Evolutionary conservation across 2,329 filamentous ascomycete species (phyloP), one percentile per base, ranked within the genome.

Genomic region (Alternaria postmessia): DNA sequence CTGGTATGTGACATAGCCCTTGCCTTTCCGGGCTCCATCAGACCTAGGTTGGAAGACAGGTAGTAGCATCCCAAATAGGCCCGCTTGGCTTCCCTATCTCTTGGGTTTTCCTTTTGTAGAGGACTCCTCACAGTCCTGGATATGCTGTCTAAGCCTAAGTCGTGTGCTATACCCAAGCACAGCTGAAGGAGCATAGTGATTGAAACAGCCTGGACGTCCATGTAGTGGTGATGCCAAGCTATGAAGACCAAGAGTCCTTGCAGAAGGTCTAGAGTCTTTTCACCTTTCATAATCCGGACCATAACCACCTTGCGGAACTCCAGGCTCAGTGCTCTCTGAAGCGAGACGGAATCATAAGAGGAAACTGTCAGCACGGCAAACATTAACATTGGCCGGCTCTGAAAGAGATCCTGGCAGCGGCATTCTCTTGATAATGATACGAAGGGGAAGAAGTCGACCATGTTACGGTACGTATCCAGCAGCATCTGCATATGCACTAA

Each of bases 181-280:
- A 78, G 62, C 44, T 77, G 75, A 7, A 77, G 63, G 32, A 78
- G 70, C 65, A 76, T 71, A 14, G 72, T 69, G 34, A 77, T 69
- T 1, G 75, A 76, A 30, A 76, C 67, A 7, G 74, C 72, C 32
- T 77, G 69, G 26, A 69, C 54, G 47, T 78, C 74, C 74, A 76
- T 77, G 42, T 77, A 78, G 49, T 75, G 75, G 32, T 78, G 75
- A 38, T 78, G 75, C 75, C 75, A 78, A 4, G 75, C 75, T 51
- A 77, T 73, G 49, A 77, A 78, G 12, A 77, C 68, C 14, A 78
- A 57, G 26, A 78, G 57, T 4, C 67, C 72, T 41, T 77, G 74
- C 24, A 78, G 57, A 30, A 78, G 47, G 58, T 78, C 75, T 26
- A 77, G 39, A 36, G 68, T 76, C 61, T 75, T 78, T 51, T 76